phyloP scores from a whole-genome alignment of 2,329 filamentous ascomycete species.

The Colletotrichum liaoningense region DNA sequence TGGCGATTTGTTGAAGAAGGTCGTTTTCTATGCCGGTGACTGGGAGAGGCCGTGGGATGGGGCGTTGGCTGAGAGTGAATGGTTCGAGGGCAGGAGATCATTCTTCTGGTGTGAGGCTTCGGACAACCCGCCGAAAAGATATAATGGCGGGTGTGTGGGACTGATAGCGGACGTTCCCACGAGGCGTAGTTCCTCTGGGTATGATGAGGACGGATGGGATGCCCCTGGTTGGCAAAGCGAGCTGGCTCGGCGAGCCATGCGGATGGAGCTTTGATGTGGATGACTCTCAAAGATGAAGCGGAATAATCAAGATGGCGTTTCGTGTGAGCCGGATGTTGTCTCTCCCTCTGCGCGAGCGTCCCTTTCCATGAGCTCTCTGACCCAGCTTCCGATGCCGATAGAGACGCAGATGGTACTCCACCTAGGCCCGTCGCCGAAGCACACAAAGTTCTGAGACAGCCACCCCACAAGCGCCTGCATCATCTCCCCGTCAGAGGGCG shows the following conservation, averaged over 20 bases:
- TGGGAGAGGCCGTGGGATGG: slow-evolving; percentile 17
- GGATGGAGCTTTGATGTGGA: not conserved
- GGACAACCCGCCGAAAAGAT: not conserved
- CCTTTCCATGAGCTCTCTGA: not conserved
- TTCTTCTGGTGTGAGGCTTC: not conserved
- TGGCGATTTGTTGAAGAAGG: not conserved
- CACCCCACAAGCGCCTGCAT: slow-evolving; percentile 1
- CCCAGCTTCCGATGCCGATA: slow-evolving; percentile 24
- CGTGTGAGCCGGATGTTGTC: no score
- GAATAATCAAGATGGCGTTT: not conserved
- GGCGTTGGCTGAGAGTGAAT: not conserved
- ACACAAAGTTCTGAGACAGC: slow-evolving; percentile 22
- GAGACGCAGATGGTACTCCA: slow-evolving; percentile 24
- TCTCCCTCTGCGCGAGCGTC: not conserved
- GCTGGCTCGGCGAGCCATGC: not conserved
- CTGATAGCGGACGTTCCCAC: not conserved
- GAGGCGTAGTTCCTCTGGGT: not conserved
- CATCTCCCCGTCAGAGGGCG: not conserved
- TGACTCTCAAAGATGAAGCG: no score
- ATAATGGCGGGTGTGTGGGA: not conserved
- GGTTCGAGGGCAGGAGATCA: not conserved
- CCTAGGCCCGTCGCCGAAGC: slow-evolving; percentile 31
- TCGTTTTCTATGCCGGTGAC: slow-evolving; percentile 9
- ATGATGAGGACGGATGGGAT: not conserved
- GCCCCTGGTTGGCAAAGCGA: not conserved